These are phyloP conservation scores for Phytophthora agathidicida DNA, from an alignment of 352 stramenopile species.

Conservation along the genomic window DNA sequence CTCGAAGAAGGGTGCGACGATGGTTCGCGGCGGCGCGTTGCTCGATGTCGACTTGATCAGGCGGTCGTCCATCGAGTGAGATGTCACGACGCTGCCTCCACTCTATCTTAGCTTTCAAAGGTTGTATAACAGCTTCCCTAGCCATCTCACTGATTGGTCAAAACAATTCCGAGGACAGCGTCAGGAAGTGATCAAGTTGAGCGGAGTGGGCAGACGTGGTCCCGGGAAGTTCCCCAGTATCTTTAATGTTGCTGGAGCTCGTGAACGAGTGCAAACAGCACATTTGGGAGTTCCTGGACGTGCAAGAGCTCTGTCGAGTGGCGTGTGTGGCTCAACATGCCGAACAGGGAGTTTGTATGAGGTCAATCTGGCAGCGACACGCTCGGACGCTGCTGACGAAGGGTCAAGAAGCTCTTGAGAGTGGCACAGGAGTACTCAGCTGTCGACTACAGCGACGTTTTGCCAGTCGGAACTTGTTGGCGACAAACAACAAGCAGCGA, in stretches of 20 bases:
- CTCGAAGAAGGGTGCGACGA: no score
- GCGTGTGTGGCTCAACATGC: constrained; percentile 37
- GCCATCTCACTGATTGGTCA: no score
- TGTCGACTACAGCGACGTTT: constrained; percentile 35
- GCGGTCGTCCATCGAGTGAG: no score
- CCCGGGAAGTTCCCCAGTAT: no score
- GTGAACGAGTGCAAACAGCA: constrained; percentile 69
- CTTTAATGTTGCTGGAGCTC: constrained; percentile 59
- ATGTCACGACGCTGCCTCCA: no score
- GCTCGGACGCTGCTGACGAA: constrained; percentile 31
- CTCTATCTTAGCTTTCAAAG: no score
- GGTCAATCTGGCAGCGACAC: constrained; percentile 46
- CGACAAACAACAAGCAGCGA: neutral
- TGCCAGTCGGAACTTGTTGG: constrained; percentile 40
- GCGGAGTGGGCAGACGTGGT: no score
- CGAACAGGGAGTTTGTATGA: constrained; percentile 41
- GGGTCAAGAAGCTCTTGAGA: constrained; percentile 23
- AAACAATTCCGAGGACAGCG: no score
- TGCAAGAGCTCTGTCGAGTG: constrained; percentile 59
- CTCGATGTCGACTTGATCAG: no score
- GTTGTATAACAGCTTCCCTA: no score
- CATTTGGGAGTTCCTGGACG: constrained; percentile 59
- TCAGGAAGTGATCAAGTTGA: no score
- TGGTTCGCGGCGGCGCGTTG: no score
- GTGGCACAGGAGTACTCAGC: constrained; percentile 28